These are phyloP conservation scores for Macrolepiota dolichaula DNA, from an alignment of 768 basidiomycete genomes.

Conservation along the genomic window DNA sequence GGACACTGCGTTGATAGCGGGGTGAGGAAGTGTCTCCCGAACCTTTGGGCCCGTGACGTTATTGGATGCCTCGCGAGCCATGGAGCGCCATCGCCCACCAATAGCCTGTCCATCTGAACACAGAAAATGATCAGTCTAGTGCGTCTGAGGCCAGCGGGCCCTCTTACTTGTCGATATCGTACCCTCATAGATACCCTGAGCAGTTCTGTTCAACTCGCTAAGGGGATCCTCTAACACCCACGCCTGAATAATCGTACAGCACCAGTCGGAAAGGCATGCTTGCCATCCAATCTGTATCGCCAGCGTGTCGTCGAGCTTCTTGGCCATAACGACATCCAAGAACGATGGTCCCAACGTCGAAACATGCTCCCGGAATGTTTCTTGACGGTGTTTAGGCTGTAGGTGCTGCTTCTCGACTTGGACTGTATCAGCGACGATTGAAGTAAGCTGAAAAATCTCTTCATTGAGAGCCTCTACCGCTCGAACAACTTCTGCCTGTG, in stretches of 20 bases:
- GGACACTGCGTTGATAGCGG: not conserved
- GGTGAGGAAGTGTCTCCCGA: not conserved
- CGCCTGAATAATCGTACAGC: not conserved
- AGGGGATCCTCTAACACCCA: not conserved
- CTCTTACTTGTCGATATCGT: not conserved
- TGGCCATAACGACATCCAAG: not conserved
- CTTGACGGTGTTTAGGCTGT: not conserved
- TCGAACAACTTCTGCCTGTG: slow-evolving; percentile 39
- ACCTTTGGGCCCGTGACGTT: not conserved
- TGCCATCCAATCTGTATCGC: slow-evolving; percentile 12
- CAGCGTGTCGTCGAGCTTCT: not conserved
- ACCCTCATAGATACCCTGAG: not conserved
- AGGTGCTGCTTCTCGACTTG: not conserved
- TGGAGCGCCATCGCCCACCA: slow-evolving; percentile 40
- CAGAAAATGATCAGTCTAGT: not conserved
- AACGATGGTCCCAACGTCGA: not conserved
- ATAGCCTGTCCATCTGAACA: slow-evolving; percentile 38
- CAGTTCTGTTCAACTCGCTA: not conserved
- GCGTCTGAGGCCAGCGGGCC: not conserved
- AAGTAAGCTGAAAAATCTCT: slow-evolving; percentile 45
- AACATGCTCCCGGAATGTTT: not conserved
- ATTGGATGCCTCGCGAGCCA: slow-evolving; percentile 24
- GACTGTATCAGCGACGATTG: slow-evolving; percentile 36
- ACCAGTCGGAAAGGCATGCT: slow-evolving; percentile 1
- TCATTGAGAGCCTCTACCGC: slow-evolving; percentile 39